Base-by-base conservation (phyloP, 2,329 filamentous ascomycete species). In the Cordyceps tenuipes region DNA sequence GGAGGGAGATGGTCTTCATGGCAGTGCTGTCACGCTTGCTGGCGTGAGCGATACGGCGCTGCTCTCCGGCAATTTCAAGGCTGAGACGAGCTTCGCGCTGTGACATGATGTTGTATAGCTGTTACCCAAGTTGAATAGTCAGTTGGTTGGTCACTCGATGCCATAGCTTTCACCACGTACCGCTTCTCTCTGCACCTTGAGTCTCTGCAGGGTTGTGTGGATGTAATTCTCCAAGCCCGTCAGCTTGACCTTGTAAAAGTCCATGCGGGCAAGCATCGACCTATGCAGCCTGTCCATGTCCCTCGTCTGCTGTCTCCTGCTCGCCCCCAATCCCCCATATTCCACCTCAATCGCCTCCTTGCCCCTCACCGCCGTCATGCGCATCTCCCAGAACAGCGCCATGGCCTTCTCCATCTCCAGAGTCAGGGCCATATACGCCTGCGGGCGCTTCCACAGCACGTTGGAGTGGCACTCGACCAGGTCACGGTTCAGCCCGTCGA, bases 381-480 rank as follows among this genome's bases (percentile, higher is more conserved):
- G 69, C 62, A 62, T 65, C 5, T 66, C 61, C 63, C 68, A 71
- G 64, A 81, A 83, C 41, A 68, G 69, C 7, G 67, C 68, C 77
- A 84, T 78, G 26, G 77, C 77, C 57, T 69, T 69, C 62, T 77
- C 73, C 66, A 85, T 76, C 64, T 79, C 77, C 36, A 69, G 70
- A 57, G 79, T 72, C 57, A 84, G 79, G 57, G 80, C 79, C 67
- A 78, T 70, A 66, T 85, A 86, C 1, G 84, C 82, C 69, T 84
- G 81, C 1, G 83, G 83, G 39, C 83, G 75, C 70, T 85, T 84
- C 82, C 82, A 85, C 63, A 85, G 73, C 34, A 85, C 82, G 65
- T 83, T 81, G 0, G 79, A 78, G 67, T 86, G 82, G 64, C 83
- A 86, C 71, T 86, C 83, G 63, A 86, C 83, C 49, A 86, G 73